These are phyloP conservation scores for Cynara cardunculus DNA, from an alignment of 129 eudicot species.

Conservation along the genomic window DNA sequence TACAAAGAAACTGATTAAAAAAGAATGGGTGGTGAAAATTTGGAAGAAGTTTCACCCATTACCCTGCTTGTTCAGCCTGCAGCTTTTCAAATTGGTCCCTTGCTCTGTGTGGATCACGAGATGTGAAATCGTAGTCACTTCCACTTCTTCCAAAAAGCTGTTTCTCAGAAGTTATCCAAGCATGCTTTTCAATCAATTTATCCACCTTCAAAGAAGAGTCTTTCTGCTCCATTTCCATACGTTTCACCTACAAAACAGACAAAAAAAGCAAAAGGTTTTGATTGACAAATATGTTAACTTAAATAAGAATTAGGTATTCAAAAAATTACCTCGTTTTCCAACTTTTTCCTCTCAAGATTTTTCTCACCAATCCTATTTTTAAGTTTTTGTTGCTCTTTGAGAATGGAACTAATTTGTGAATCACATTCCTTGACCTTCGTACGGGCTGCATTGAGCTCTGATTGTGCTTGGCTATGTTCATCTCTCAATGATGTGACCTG, in stretches of 20 bases:
- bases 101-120: slow-evolving; percentile 74
- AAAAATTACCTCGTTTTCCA: slow-evolving; percentile 88
- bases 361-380: slow-evolving; percentile 62
- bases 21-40: not conserved
- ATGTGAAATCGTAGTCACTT: slow-evolving; percentile 80
- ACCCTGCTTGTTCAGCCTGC: slow-evolving; percentile 94
- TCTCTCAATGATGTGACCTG: slow-evolving; percentile 61
- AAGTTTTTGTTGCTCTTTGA: slow-evolving; percentile 75
- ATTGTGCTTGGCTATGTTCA: slow-evolving; percentile 53
- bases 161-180: slow-evolving; percentile 90
- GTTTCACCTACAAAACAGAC: slow-evolving; percentile 56
- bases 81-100: slow-evolving; percentile 61
- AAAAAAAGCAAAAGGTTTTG: not conserved
- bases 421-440: slow-evolving; percentile 82
- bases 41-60: slow-evolving; percentile 6
- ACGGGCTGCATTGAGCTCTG: slow-evolving; percentile 71
- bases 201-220: slow-evolving; percentile 78
- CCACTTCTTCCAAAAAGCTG: slow-evolving; percentile 95
- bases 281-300: not conserved
- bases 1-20: not conserved
- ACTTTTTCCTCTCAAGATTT: slow-evolving; percentile 72
- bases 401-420: slow-evolving; percentile 61
- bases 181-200: slow-evolving; percentile 72
- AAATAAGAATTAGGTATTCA: not conserved
- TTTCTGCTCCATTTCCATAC: slow-evolving; percentile 95